Evolutionary conservation across 345 rosid genomes (phyloP).

Genomic region (Camelina sativa): DNA sequence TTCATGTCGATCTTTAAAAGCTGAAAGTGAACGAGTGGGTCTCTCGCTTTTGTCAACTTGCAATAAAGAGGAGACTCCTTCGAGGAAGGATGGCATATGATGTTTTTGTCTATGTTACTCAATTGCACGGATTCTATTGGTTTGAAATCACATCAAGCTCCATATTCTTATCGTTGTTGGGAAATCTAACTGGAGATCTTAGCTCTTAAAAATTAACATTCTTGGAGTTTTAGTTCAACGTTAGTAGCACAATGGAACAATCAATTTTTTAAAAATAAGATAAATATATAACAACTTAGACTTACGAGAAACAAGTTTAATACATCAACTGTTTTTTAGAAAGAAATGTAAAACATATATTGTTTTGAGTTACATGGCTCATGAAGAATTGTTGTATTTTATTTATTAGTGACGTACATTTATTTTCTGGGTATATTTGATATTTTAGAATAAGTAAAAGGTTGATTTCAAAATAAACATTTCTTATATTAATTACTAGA

Average conservation of each 20-base stretch:
- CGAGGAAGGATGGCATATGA: conserved; percentile 31
- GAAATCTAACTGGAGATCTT: conserved; percentile 2
- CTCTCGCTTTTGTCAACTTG: conserved; percentile 28
- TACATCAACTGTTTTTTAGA: no score
- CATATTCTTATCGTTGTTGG: background rate
- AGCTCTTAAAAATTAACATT: no score
- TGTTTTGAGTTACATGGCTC: background rate
- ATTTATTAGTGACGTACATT: background rate
- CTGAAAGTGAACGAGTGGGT: conserved; percentile 10
- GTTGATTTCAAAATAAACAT: no score
- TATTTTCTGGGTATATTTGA: background rate
- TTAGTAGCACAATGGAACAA: background rate
- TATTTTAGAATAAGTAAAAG: no score
- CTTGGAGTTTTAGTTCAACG: background rate
- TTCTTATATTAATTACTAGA: no score
- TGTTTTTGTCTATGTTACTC: background rate
- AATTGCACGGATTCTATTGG: conserved; percentile 8
- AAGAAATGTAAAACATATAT: background rate
- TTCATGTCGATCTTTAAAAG: background rate
- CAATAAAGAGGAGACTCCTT: background rate
- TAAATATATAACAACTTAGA: no score
- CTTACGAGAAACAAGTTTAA: background rate
- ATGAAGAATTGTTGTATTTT: background rate
- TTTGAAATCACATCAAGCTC: conserved; percentile 19
- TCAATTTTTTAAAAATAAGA: no score